Conservation (phyloP, 768 basidiomycete genomes). For the Termitomyces sp. region DNA sequence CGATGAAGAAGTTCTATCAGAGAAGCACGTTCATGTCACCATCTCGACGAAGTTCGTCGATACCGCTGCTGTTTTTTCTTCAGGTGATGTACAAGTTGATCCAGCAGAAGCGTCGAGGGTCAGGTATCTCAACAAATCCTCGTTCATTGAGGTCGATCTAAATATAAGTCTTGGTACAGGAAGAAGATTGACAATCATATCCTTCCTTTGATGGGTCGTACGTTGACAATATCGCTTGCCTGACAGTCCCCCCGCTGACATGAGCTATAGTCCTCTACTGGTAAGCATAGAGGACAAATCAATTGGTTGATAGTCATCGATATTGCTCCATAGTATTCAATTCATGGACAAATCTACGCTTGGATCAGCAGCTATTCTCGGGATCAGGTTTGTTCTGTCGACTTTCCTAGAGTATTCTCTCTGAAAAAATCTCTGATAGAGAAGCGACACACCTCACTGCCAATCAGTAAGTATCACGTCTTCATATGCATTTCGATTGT, state of each 20-base stretch:
- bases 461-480: slow-evolving; percentile 44
- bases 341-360: slow-evolving; percentile 77
- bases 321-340: slow-evolving; percentile 47
- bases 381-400: slow-evolving; percentile 43
- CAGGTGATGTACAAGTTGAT: slow-evolving; percentile 44
- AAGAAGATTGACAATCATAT: slow-evolving; percentile 67
- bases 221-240: slow-evolving; percentile 15
- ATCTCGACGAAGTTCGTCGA: slow-evolving; percentile 50
- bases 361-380: slow-evolving; percentile 63
- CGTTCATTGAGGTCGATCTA: background rate
- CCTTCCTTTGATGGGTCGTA: slow-evolving; percentile 68
- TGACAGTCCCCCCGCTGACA: background rate
- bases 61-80: slow-evolving; percentile 54
- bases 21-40: slow-evolving; percentile 24
- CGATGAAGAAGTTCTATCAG: background rate
- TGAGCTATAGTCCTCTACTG: slow-evolving; percentile 45
- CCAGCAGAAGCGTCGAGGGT: slow-evolving; percentile 48
- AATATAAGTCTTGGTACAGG: slow-evolving; percentile 18
- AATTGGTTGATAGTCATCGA: background rate
- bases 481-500: background rate
- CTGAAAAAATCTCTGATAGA: slow-evolving; percentile 25
- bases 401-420: background rate
- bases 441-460: slow-evolving; percentile 58
- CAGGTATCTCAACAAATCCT: slow-evolving; percentile 29
- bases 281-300: slow-evolving; percentile 23